These are phyloP conservation scores for Eucalyptus marginata DNA, from an alignment of 345 rosid genomes.

Conservation along the genomic window DNA sequence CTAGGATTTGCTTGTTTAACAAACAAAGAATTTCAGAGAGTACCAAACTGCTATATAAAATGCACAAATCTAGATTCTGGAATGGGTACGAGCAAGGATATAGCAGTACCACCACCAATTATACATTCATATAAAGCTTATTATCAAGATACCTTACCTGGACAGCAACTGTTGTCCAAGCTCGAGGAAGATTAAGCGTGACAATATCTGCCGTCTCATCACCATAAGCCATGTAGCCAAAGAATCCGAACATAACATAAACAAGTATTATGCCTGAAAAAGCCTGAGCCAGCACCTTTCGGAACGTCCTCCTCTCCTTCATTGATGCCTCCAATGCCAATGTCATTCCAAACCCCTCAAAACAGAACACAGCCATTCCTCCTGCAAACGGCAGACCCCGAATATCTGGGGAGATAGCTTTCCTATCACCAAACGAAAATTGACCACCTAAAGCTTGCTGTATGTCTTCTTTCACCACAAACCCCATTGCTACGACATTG, in stretches of 20 bases:
- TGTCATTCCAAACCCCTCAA: slow-evolving; percentile 95
- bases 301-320: slow-evolving; percentile 54
- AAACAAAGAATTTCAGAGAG: background rate
- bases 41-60: background rate
- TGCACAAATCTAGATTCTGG: background rate
- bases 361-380: slow-evolving; percentile 91
- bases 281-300: slow-evolving; percentile 46
- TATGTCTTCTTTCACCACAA: slow-evolving; percentile 66
- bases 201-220: slow-evolving; percentile 71
- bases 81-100: background rate
- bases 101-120: background rate
- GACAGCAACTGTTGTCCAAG: slow-evolving; percentile 64
- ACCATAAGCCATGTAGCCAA: slow-evolving; percentile 88
- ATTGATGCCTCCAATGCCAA: slow-evolving; percentile 72
- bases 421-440: slow-evolving; percentile 60
- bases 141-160: slow-evolving; percentile 31
- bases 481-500: slow-evolving; percentile 58
- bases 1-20: background rate
- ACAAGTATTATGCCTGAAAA: slow-evolving; percentile 54
- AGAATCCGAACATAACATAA: slow-evolving; percentile 61
- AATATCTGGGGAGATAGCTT: slow-evolving; percentile 40
- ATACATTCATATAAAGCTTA: background rate
- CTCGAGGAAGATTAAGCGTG: slow-evolving; percentile 66
- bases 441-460: slow-evolving; percentile 41
- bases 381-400: slow-evolving; percentile 80